A percentile compares a stretch with the other conserved stretches of the same genome.
These are phyloP conservation scores for Oryza australiensis DNA, from an alignment of 176 grass and related monocot species.

Conservation along the genomic window DNA sequence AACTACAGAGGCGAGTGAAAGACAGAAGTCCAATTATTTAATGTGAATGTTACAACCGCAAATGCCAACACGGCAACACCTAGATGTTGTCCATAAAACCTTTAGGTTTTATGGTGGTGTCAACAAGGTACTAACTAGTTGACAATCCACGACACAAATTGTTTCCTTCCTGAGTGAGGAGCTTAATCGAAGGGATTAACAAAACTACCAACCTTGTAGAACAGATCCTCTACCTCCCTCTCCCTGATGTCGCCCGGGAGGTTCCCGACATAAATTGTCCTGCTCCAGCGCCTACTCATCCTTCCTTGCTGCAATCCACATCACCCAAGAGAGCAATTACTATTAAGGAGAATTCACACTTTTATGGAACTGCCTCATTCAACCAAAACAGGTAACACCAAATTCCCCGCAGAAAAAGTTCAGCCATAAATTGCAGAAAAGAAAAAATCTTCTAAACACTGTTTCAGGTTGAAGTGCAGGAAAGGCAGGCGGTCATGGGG, in stretches of 20 bases:
- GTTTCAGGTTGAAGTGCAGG: neutral
- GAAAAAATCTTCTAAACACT: too few relatives aligned
- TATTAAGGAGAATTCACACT: neutral
- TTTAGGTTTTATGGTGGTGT: neutral
- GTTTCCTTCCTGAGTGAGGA: neutral
- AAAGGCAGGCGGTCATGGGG: neutral
- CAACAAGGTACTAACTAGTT: neutral
- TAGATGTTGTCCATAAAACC: neutral
- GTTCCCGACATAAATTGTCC: slow-evolving; percentile 81
- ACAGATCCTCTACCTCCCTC: slow-evolving; percentile 85
- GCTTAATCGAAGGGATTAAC: neutral
- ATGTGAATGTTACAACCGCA: neutral
- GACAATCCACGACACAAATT: neutral
- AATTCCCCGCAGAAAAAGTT: neutral
- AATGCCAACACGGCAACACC: neutral
- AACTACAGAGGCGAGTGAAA: neutral
- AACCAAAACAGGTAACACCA: neutral
- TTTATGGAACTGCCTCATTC: neutral
- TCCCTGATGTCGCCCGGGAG: slow-evolving; percentile 80
- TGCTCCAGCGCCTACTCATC: slow-evolving; percentile 68
- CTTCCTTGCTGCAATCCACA: slow-evolving; percentile 35
- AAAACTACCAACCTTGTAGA: slow-evolving; percentile 51
- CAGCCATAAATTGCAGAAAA: too few relatives aligned
- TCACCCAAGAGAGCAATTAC: neutral
- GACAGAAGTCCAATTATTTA: neutral